Base-by-base conservation (phyloP, 2,329 filamentous ascomycete genomes). In the Trichoderma sp. region DNA sequence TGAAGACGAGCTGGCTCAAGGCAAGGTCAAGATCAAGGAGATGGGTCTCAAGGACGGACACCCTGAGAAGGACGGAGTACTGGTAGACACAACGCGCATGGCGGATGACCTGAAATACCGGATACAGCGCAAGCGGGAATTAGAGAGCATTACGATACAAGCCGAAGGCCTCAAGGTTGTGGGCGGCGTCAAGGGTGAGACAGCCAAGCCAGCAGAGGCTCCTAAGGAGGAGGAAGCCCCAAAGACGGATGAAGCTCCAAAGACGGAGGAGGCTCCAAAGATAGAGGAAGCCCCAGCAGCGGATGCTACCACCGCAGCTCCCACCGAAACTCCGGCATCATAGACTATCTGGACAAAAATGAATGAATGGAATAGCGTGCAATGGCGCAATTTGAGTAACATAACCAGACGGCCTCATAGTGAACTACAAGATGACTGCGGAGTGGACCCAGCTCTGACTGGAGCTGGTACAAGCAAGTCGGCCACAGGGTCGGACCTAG, bases 11-110 rank as follows among this genome's bases (percentile, higher is more conserved):
- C 84, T 97, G 53, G 91, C 91, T 73, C 87, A 89, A 30, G 94
- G 94, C 68, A 92, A 97, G 81, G 92, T 97, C 76, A 93, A 92
- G 83, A 88, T 98, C 80, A 98, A 98, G 89, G 90, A 85, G 87
- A 82, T 87, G 81, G 85, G 94, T 60, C 85, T 97, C 71, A 87
- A 88, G 4, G 91, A 96, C 53, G 93, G 90, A 30, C 93, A 98
- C 85, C 91, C 94, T 0, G 93, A 97, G 81, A 97, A 98, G 85
- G 93, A 97, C 73, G 95, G 95, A 64, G 87, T 95, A 56, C 83
- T 94, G 71, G 89, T 98, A 26, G 84, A 90, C 68, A 85, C 92
- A 74, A 82, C 82, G 36, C 85, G 90, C 70, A 82, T 95, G 78
- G 88, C 90, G 3, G 80, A 83, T 14, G 91, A 93, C 81, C 85